Percentiles rank a stretch among this genome's conserved stretches.
These are phyloP conservation scores for Lactarius pseudohatsudake DNA, from an alignment of 768 basidiomycete genomes.

Conservation along the genomic window DNA sequence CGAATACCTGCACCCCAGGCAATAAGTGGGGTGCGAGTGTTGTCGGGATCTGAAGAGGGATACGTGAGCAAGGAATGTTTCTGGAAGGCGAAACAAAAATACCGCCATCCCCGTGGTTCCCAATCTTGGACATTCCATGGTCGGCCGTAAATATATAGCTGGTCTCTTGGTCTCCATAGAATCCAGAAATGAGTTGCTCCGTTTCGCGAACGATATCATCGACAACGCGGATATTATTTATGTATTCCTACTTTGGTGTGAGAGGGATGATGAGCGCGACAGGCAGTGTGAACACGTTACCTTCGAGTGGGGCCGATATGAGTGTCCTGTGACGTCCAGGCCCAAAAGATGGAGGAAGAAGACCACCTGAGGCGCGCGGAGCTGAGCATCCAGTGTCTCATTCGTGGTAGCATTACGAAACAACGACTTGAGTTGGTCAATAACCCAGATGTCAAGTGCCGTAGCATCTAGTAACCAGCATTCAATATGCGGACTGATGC, in stretches of 20 bases:
- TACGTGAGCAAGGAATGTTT: constrained; percentile 9
- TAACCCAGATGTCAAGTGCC: constrained; percentile 73
- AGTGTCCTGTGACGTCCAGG: constrained; percentile 83
- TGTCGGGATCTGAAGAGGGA: constrained; percentile 68
- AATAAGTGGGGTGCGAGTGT: constrained; percentile 80
- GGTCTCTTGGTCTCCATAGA: constrained; percentile 68
- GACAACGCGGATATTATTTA: constrained; percentile 78
- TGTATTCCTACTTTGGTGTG: constrained; percentile 63
- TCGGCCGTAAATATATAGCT: constrained; percentile 83
- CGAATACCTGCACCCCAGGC: constrained; percentile 82
- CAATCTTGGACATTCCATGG: constrained; percentile 87
- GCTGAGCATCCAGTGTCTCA: constrained; percentile 45
- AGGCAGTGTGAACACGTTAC: constrained; percentile 37
- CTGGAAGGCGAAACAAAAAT: constrained; percentile 31
- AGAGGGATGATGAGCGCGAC: neutral
- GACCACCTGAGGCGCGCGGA: constrained; percentile 60
- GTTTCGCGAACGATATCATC: constrained; percentile 70
- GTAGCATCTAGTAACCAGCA: constrained; percentile 58
- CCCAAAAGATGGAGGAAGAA: constrained; percentile 86
- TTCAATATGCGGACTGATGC: neutral
- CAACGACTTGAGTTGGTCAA: constrained; percentile 62
- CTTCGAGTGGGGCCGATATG: constrained; percentile 78
- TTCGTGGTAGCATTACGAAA: constrained; percentile 64
- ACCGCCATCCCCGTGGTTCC: constrained; percentile 90
- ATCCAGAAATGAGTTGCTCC: constrained; percentile 58